Conservation (phyloP, 352 stramenopile genomes). For the Globisporangium cystogenes region DNA sequence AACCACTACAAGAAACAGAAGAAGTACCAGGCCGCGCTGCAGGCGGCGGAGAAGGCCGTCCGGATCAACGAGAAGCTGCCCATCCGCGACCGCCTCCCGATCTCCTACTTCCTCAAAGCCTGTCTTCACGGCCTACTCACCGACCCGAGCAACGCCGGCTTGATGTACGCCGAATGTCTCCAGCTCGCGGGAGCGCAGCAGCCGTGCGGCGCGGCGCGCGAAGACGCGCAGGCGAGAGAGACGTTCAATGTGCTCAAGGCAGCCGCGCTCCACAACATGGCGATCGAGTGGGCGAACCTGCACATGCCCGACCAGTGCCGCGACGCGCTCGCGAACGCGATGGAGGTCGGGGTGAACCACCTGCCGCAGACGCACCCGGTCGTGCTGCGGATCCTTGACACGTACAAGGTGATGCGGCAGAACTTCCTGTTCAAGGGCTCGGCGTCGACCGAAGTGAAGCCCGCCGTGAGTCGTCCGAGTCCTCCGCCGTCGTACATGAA, state of each 20-base stretch:
- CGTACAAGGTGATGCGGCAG: conserved; percentile 65
- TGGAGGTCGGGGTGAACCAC: conserved; percentile 53
- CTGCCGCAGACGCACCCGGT: conserved; percentile 48
- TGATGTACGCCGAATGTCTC: conserved; percentile 62
- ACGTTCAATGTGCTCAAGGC: conserved; percentile 45
- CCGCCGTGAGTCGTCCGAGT: conserved; percentile 3
- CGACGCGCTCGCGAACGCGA: conserved; percentile 46
- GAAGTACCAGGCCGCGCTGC: conserved; percentile 59
- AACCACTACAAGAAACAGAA: conserved; percentile 79
- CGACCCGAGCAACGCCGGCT: conserved; percentile 49
- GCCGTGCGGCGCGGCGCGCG: not conserved
- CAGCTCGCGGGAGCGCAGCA: conserved; percentile 31
- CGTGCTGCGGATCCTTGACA: conserved; percentile 49
- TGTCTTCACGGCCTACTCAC: conserved; percentile 52
- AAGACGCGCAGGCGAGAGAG: conserved; percentile 21
- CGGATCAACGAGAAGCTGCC: conserved; percentile 54
- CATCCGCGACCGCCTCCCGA: conserved; percentile 40
- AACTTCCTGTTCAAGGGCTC: conserved; percentile 42
- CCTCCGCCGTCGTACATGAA: conserved; percentile 4
- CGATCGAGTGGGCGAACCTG: conserved; percentile 64
- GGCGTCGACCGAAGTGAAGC: not conserved
- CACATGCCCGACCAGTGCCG: conserved; percentile 56
- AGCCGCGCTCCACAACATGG: conserved; percentile 64
- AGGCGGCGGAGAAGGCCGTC: conserved; percentile 52
- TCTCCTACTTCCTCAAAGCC: conserved; percentile 57